Evolutionary conservation across 164 flowering plant species (phyloP).

Genomic region (Chimonanthus praecox): DNA sequence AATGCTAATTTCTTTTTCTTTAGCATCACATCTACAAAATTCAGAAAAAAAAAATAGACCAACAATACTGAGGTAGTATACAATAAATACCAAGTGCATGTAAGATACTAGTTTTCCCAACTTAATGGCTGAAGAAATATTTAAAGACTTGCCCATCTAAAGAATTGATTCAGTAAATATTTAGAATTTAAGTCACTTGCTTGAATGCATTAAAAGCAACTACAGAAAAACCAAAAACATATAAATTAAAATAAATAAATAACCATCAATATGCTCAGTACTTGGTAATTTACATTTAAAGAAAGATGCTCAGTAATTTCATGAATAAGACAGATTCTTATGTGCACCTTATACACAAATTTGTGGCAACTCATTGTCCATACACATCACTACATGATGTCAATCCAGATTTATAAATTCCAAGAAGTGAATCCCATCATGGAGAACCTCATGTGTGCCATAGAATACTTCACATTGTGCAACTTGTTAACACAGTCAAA

Average conservation of each 20-base stretch:
- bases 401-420: background rate
- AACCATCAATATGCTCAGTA: too few species aligned
- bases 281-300: too few species aligned
- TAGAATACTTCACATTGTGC: too few species aligned
- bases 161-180: background rate
- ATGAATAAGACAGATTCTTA: too few species aligned
- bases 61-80: background rate
- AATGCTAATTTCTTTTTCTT: constrained; percentile 62
- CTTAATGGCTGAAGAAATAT: background rate
- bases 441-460: too few species aligned
- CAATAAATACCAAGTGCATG: background rate
- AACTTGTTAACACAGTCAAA: too few species aligned
- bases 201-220: background rate
- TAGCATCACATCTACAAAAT: constrained; percentile 63
- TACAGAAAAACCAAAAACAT: too few species aligned
- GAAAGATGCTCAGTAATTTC: too few species aligned
- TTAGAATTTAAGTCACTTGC: background rate
- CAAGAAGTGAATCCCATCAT: background rate
- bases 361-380: background rate
- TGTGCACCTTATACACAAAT: too few species aligned
- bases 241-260: too few species aligned
- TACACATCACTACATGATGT: background rate
- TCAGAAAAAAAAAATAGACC: background rate
- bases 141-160: background rate
- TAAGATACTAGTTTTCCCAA: background rate